Evolutionary conservation across 164 flowering plant genomes (phyloP), one percentile per base, ranked within the genome.

Genomic region (Nymphaea thermarum): DNA sequence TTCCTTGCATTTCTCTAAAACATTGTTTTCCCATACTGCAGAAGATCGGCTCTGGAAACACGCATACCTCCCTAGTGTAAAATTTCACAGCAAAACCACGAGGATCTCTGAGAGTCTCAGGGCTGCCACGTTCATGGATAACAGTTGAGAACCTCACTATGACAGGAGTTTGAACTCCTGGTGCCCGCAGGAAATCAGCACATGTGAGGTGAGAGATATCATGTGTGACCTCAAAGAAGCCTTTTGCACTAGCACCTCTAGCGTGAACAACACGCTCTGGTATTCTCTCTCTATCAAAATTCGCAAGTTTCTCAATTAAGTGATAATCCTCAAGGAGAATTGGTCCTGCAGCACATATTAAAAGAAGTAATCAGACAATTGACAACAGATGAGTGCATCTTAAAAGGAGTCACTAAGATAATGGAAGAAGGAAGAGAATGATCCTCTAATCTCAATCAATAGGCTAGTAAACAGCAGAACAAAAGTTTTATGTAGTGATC

Each of bases 201-300:
- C 97, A 91, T 11, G 93, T 82, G 57, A 91, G 96, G 71, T 87
- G 75, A 67, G 98, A 80, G 55, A 94, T 78, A 68, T 94, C 97
- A 77, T 91, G 97, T 44, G 98, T 94, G 71, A 88, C 97, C 80
- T 94, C 98, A 78, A 94, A 94, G 77, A 94, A 94, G 1, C 99
- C 99, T 81, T 94, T 94, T 53, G 97, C 99, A 85, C 97, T 94
- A 60, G 96, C 96, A 77, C 99, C 99, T 80, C 99, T 86, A 68
- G 99, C 99, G 81, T 94, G 99, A 73, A 94, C 99, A 79, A 94
- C 94, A 75, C 99, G 96, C 76, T 94, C 99, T 43, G 99, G 99
- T 68, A 90, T 94, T 41, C 99, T 72, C 73, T 94, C 99, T 65
- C 99, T 77, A 62, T 84, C 91, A 71, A 91, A 94, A 63, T 88